phyloP scores from a whole-genome alignment of 495 filamentous ascomycete genomes.

The Aeminium ludgeri region DNA sequence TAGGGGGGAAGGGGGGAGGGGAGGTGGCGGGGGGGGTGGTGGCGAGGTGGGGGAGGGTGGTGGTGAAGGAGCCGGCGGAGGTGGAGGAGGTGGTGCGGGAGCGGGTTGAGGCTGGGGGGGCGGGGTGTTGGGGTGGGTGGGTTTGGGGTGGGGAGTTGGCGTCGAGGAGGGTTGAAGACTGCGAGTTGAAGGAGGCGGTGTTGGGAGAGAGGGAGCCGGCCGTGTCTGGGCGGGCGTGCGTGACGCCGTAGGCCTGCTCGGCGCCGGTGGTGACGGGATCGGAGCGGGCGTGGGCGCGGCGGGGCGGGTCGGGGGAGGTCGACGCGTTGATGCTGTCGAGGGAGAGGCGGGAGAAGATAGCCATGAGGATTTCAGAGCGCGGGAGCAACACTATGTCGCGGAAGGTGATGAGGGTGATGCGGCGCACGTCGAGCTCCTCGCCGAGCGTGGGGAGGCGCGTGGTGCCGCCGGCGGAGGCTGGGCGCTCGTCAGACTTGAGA shows the following conservation, averaged over 20 bases:
- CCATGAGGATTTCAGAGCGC: slow-evolving; percentile 67
- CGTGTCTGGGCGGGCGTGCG: slow-evolving; percentile 39
- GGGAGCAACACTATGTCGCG: slow-evolving; percentile 76
- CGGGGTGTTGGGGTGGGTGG: slow-evolving; percentile 7
- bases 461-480: slow-evolving; percentile 4
- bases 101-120: too few relatives aligned
- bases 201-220: slow-evolving; percentile 56
- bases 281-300: slow-evolving; percentile 11
- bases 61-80: slow-evolving; percentile 4
- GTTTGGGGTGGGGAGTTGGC: slow-evolving; percentile 15
- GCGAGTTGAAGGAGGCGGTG: slow-evolving; percentile 56
- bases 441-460: slow-evolving; percentile 24
- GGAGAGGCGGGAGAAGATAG: slow-evolving; percentile 77
- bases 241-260: not conserved
- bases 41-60: too few relatives aligned
- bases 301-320: slow-evolving; percentile 28
- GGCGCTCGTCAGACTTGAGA: slow-evolving; percentile 10
- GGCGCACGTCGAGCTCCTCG: slow-evolving; percentile 63
- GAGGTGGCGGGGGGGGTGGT: slow-evolving; percentile 2
- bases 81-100: slow-evolving; percentile 7
- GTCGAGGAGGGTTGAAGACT: slow-evolving; percentile 52
- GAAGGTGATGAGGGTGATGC: slow-evolving; percentile 77
- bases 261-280: slow-evolving; percentile 14
- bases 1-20: too few relatives aligned
- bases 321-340: slow-evolving; percentile 62